Evolutionary conservation across 2,329 filamentous ascomycete species (phyloP), one percentile per base, ranked within the genome.

Genomic region (Blastomyces silverae): DNA sequence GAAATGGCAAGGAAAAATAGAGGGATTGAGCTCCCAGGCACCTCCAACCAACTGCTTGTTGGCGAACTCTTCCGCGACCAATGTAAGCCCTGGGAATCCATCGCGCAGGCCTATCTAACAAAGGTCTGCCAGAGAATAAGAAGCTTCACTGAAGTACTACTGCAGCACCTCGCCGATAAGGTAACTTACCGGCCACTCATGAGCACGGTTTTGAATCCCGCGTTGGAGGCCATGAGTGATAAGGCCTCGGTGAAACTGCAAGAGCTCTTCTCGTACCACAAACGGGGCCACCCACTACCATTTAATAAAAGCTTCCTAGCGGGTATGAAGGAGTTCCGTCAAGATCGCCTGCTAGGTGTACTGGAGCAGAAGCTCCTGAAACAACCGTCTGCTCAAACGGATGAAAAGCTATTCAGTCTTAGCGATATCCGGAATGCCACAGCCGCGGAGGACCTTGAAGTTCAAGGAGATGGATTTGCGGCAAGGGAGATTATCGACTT

Each of bases 21-120:
- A 22, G 82, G 80, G 1, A 73, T 80, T 8, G 87, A 89, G 70
- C 74, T 89, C 0, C 83, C 84, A 0, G 85, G 85, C 0, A 83
- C 78, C 0, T 87, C 85, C 73, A 86, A 86, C 62, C 82, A 85
- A 0, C 70, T 84, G 57, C 74, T 88, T 8, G 79, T 88, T 0
- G 76, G 77, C 0, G 81, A 87, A n/a, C 72, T 89, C 0, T 89
- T 89, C 70, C 76, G 74, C 22, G 79, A 86, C 44, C 85, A 89
- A 66, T 84, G 81, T 0, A 65, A 69, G 4, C 81, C 80, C 0
- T 89, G 85, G 87, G 71, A 79, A 48, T 34, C 62, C 0, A 77
- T 82, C 1, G 76, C 74, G 10, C 25, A 25, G 22, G 25, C 7
- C 2, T 20, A 46, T 46, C 17, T 52, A 25, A 52, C n/a, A 22